Conservation (phyloP, 2,329 filamentous ascomycete genomes). For the Lasiodiplodia citricola region DNA sequence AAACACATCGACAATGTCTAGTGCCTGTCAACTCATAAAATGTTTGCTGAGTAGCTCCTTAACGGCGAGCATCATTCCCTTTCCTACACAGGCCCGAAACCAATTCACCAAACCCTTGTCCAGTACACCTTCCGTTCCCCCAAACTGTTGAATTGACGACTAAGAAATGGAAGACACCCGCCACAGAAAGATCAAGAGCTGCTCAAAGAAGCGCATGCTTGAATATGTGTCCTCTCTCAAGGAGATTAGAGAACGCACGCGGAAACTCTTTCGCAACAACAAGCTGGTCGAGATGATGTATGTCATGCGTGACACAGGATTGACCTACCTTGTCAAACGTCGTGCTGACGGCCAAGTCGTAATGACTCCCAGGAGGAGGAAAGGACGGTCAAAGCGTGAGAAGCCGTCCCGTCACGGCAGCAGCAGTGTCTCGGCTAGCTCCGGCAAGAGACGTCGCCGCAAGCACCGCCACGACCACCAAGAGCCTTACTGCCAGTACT, state of each 20-base stretch:
- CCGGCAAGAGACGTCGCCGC: neutral
- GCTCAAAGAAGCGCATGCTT: neutral
- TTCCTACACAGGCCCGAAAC: neutral
- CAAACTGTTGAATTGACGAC: neutral
- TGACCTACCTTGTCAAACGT: neutral
- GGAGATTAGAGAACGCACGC: neutral
- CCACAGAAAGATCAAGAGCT: neutral
- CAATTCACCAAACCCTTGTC: neutral
- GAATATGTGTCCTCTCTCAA: neutral
- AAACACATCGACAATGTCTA: neutral
- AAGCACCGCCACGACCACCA: neutral
- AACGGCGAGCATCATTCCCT: neutral
- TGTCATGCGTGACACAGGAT: neutral
- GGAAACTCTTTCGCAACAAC: neutral
- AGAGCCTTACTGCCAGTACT: neutral
- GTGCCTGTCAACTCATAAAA: too few relatives aligned
- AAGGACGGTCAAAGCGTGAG: neutral
- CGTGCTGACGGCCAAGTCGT: neutral
- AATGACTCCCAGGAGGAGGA: neutral
- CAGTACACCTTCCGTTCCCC: neutral
- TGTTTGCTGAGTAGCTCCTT: neutral
- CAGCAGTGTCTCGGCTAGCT: neutral
- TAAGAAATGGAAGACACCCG: neutral
- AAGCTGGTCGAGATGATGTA: neutral
- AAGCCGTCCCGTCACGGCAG: neutral